Conservation (phyloP, 305 asterid species). For the Plantago rigida region DNA sequence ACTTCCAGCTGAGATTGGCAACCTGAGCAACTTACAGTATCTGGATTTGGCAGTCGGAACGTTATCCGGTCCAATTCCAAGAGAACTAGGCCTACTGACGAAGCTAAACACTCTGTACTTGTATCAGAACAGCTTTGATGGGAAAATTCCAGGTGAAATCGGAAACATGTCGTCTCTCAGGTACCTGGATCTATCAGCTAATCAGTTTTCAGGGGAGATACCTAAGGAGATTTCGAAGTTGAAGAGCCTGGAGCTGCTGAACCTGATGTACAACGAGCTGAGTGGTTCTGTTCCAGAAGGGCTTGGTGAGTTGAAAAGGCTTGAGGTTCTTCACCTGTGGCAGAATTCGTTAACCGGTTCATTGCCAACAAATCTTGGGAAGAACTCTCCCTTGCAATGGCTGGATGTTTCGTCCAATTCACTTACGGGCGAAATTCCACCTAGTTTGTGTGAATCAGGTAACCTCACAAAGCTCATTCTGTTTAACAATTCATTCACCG, state of each 20-base stretch:
- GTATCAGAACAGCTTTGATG: constrained; percentile 49
- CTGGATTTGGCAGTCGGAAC: constrained; percentile 69
- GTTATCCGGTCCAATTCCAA: constrained; percentile 50
- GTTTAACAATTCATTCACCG: constrained; percentile 64
- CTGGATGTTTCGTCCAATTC: constrained; percentile 66
- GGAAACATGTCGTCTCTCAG: constrained; percentile 43
- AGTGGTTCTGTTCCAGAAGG: constrained; percentile 44
- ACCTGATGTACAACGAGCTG: constrained; percentile 59
- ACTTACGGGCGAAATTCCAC: constrained; percentile 58
- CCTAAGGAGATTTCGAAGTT: constrained; percentile 47
- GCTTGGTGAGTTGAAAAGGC: constrained; percentile 44
- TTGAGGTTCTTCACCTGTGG: constrained; percentile 67
- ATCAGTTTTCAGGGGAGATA: constrained; percentile 45
- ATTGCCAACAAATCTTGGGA: constrained; percentile 55
- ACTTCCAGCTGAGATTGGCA: constrained; percentile 56
- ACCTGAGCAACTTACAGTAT: constrained; percentile 46
- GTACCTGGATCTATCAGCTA: constrained; percentile 60
- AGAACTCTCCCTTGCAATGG: constrained; percentile 49
- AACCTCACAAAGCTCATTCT: constrained; percentile 72
- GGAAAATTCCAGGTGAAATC: constrained; percentile 52
- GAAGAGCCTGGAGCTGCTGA: constrained; percentile 57
- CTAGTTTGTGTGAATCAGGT: constrained; percentile 46
- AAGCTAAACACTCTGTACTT: constrained; percentile 44
- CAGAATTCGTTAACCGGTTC: constrained; percentile 43
- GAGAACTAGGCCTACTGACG: constrained; percentile 47